Evolutionary conservation across 169 alveolate genomes (phyloP), one percentile per base, ranked within the genome.

Genomic region (Cryptosporidium parvum): DNA sequence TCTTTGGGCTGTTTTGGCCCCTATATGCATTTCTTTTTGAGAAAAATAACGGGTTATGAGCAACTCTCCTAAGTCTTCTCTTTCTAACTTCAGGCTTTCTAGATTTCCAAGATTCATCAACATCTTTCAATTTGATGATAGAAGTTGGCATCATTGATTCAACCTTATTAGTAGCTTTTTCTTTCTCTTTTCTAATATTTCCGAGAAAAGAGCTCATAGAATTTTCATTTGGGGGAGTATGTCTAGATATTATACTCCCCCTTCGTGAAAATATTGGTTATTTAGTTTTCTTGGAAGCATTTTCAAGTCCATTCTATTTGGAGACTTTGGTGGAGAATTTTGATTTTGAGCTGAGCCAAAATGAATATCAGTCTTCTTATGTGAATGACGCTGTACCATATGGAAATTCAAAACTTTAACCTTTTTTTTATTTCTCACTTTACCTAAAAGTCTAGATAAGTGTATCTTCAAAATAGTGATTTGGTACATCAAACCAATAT

Each of bases 191-290:
- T 33, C 53, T 37, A 5, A 39, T 16, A 29, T 23, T 12, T 67
- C 73, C 26, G 8, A 73, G 18, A 33, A 53, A 73, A 31, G 39
- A 29, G 5, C 48, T 53, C 86, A 73, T 73, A 2, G 39, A 35
- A 53, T 33, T 12, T 29, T 31, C 48, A 35, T 73, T 16, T 16
- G 86, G 86, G 86, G 86, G 86, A 73, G 86, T 37, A 73, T 73
- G 56, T 31, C 70, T 73, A 8, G 23, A 18, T 1, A 3, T 1
- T 18, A 73, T 59, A 73, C 86, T 73, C 86, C 86, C 86, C 86
- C 86, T 73, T 21, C 0, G 61, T n/a, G 59, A 71, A 71, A 71
- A 71, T 10, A 3, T 23, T 51, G 65, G 5, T 35, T 23, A 7
- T 26, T 45, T 23, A 26, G n/a, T 9, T 5, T 59, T 10, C 33